Evolutionary conservation across 768 basidiomycete genomes (phyloP).

Genomic region (Candolleomyces efflorescens): DNA sequence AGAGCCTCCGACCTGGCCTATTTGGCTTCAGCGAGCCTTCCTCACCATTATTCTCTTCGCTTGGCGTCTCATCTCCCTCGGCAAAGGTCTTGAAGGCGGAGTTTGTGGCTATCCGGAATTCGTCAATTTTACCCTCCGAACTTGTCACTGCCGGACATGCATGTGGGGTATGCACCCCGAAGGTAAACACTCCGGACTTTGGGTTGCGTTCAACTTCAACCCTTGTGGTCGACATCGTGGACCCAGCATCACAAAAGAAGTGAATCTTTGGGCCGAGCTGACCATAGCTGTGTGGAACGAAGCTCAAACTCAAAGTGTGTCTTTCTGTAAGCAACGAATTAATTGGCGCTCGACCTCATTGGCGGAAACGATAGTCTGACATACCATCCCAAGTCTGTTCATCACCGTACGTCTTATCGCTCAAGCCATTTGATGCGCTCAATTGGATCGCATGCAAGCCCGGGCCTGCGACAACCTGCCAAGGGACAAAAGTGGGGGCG

Average conservation of each 20-base stretch:
- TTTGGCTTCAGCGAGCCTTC: constrained; percentile 17
- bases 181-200: constrained; percentile 1
- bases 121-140: not conserved
- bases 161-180: constrained; percentile 23
- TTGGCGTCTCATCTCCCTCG: constrained; percentile 11
- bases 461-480: too few species aligned
- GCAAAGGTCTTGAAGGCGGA: constrained; percentile 8
- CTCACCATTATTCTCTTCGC: constrained; percentile 3
- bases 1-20: constrained; percentile 7
- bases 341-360: too few species aligned
- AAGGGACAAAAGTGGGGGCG: too few species aligned
- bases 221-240: not conserved
- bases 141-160: constrained; percentile 19
- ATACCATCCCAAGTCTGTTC: not conserved
- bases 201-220: not conserved
- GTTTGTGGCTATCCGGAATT: constrained; percentile 1
- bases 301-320: too few species aligned
- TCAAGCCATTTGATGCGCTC: not conserved
- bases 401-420: not conserved
- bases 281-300: not conserved
- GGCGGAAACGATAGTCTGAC: not conserved
- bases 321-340: too few species aligned
- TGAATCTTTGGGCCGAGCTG: not conserved
- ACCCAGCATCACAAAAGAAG: not conserved
- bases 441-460: too few species aligned